Evolutionary conservation across 805 yeast genomes (phyloP).

Genomic region (Clavispora santaluciae): DNA sequence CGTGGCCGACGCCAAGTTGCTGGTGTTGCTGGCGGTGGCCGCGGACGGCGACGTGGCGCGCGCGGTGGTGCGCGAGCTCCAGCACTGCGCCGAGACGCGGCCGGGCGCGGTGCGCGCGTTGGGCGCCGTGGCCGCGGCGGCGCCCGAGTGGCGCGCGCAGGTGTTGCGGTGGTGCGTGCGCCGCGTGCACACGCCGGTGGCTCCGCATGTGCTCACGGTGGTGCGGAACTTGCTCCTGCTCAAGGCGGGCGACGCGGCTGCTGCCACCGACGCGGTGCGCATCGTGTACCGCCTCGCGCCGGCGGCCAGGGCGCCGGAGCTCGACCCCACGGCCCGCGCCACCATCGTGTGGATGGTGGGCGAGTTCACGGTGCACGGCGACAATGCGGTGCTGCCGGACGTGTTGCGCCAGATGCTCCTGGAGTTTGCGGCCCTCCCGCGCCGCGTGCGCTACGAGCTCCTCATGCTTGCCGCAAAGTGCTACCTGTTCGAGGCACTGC

Average conservation of each 20-base stretch:
- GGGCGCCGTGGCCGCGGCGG: conserved; percentile 52
- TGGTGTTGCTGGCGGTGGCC: conserved; percentile 53
- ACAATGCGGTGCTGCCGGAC: conserved; percentile 62
- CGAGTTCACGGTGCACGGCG: conserved; percentile 50
- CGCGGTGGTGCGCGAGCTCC: conserved; percentile 55
- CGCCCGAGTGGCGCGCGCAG: conserved; percentile 44
- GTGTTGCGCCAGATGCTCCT: conserved; percentile 56
- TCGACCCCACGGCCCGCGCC: conserved; percentile 53
- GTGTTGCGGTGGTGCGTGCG: conserved; percentile 62
- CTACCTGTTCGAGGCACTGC: conserved; percentile 21
- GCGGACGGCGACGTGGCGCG: conserved; percentile 49
- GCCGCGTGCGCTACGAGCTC: conserved; percentile 63
- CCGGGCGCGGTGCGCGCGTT: conserved; percentile 55
- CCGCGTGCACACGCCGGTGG: conserved; percentile 31
- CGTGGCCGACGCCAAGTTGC: conserved; percentile 51
- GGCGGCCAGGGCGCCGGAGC: background rate
- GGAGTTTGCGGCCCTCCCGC: conserved; percentile 49
- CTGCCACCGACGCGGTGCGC: conserved; percentile 35
- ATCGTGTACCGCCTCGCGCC: conserved; percentile 48
- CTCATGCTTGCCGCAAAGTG: conserved; percentile 72
- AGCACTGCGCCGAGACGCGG: conserved; percentile 44
- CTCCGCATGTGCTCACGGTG: conserved; percentile 44
- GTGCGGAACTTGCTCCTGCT: conserved; percentile 54
- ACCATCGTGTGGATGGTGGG: conserved; percentile 90
- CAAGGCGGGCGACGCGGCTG: background rate